Evolutionary conservation across 495 filamentous ascomycete genomes (phyloP).

Genomic region (Poronia punctata): DNA sequence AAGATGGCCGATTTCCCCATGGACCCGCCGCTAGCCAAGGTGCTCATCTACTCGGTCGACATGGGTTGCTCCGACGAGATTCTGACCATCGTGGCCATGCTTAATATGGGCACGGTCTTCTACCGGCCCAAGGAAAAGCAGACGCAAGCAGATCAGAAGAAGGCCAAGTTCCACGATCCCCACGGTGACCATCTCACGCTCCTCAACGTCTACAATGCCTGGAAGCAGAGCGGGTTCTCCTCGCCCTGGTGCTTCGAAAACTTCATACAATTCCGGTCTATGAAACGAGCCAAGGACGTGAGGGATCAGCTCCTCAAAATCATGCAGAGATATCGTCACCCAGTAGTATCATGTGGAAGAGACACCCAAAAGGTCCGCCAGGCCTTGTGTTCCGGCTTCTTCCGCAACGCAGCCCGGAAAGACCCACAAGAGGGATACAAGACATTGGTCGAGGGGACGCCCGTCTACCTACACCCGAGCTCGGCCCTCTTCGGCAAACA

Average conservation of each 20-base stretch:
- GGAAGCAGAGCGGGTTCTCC: conserved; percentile 75
- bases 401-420: conserved; percentile 90
- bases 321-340: conserved; percentile 80
- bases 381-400: conserved; percentile 88
- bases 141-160: conserved; percentile 92
- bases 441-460: conserved; percentile 89
- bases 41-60: conserved; percentile 79
- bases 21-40: conserved; percentile 80
- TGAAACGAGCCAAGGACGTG: conserved; percentile 86
- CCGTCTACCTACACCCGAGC: conserved; percentile 87
- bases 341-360: conserved; percentile 73
- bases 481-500: conserved; percentile 92
- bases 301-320: conserved; percentile 87
- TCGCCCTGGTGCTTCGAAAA: conserved; percentile 96
- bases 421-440: conserved; percentile 96
- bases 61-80: conserved; percentile 89
- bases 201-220: conserved; percentile 92
- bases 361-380: conserved; percentile 86
- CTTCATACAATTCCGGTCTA: conserved; percentile 86
- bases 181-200: conserved; percentile 91
- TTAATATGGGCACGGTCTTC: conserved; percentile 77
- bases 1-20: conserved; percentile 99
- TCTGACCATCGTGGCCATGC: conserved; percentile 91
- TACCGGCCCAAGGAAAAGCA: conserved; percentile 97
- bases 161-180: conserved; percentile 93